phyloP scores from a whole-genome alignment of 2,329 filamentous ascomycete genomes.

The Atkinsonella texensis region DNA sequence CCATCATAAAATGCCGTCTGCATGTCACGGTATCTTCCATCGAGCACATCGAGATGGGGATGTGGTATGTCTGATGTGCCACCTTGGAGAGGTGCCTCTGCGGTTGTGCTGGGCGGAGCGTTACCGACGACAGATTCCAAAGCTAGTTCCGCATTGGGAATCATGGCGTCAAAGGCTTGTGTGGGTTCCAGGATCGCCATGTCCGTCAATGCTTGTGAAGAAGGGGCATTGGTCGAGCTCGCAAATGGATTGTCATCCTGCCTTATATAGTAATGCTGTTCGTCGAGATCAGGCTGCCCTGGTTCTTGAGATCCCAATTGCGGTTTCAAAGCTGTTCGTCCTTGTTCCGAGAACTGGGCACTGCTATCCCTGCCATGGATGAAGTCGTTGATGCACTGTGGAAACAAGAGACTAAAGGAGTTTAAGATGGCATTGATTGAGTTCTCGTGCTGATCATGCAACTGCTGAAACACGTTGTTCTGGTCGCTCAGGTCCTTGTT shows the following conservation, averaged over 20 bases:
- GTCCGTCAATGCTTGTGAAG: too few relatives aligned
- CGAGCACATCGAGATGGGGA: not conserved
- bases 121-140: not conserved
- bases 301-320: not conserved
- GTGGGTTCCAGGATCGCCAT: too few relatives aligned
- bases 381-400: not conserved
- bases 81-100: not conserved
- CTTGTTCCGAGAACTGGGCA: not conserved
- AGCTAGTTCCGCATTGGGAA: too few relatives aligned
- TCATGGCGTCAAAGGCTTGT: too few relatives aligned
- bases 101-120: not conserved
- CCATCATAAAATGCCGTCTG: not conserved
- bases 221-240: too few relatives aligned
- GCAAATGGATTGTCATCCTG: not conserved
- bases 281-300: not conserved
- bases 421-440: not conserved
- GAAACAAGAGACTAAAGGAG: not conserved
- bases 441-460: not conserved
- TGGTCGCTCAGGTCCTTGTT: not conserved
- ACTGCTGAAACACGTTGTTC: not conserved
- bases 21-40: not conserved
- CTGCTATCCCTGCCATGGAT: not conserved
- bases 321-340: not conserved
- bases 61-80: not conserved
- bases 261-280: not conserved